Evolutionary conservation across 495 filamentous ascomycete genomes (phyloP).

Genomic region (Xylaria sp.): DNA sequence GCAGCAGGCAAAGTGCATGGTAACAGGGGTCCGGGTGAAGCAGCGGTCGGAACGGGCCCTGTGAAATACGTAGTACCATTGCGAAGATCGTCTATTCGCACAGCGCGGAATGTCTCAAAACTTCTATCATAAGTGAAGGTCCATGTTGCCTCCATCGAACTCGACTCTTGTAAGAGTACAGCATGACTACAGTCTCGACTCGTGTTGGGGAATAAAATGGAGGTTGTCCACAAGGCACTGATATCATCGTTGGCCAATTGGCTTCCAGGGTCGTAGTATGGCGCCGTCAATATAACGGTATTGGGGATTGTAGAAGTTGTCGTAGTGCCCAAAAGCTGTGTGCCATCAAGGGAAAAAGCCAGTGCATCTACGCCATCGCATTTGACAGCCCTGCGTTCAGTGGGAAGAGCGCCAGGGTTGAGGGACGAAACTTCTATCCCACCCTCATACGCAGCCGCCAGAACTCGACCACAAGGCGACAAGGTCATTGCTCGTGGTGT

Average conservation of each 20-base stretch:
- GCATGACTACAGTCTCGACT: slow-evolving; percentile 80
- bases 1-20: slow-evolving; percentile 75
- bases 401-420: slow-evolving; percentile 64
- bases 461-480: slow-evolving; percentile 78
- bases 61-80: slow-evolving; percentile 84
- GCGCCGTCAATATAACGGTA: slow-evolving; percentile 80
- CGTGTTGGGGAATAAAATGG: slow-evolving; percentile 83
- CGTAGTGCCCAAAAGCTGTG: slow-evolving; percentile 84
- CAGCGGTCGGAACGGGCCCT: slow-evolving; percentile 62
- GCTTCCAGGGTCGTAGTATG: slow-evolving; percentile 71
- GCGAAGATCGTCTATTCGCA: slow-evolving; percentile 73
- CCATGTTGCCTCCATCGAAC: slow-evolving; percentile 78
- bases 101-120: slow-evolving; percentile 78
- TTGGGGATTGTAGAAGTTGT: slow-evolving; percentile 66
- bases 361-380: slow-evolving; percentile 80
- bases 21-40: slow-evolving; percentile 54
- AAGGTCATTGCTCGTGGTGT: slow-evolving; percentile 77
- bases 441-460: slow-evolving; percentile 86
- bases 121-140: slow-evolving; percentile 79
- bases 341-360: slow-evolving; percentile 82
- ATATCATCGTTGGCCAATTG: slow-evolving; percentile 69
- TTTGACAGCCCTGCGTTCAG: slow-evolving; percentile 79
- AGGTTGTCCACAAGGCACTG: slow-evolving; percentile 85
- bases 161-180: slow-evolving; percentile 70
- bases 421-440: slow-evolving; percentile 87